Base-by-base conservation (phyloP, 2,329 filamentous ascomycete genomes). In the Atkinsonella texensis region DNA sequence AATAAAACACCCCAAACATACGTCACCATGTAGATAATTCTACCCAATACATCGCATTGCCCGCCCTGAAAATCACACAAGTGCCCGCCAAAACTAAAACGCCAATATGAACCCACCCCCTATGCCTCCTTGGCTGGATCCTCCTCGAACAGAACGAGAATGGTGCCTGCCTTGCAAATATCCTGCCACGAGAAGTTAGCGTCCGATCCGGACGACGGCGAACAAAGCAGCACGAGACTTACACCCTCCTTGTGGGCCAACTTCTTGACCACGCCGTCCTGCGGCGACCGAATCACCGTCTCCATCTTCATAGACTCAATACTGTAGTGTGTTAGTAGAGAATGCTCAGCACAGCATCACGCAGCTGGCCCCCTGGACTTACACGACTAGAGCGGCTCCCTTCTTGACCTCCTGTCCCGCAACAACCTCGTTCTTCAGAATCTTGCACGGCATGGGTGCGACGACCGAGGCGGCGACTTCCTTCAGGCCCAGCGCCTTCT, bases 401-500 rank as follows among this genome's bases (percentile, higher is more conserved):
- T 91, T 94, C 64, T 83, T 82, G 15, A 98, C 93, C 46, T 69
- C 70, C 56, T 95, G 81, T 0, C 93, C 93, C 59, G 89, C 89
- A 31, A 76, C 70, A 0, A 96, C 89, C 67, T 95, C 87, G 46
- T 96, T 93, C 57, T 88, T 82, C 55, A 98, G 71, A 28, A 98
- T 85, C 71, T 97, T 97, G 70, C 93, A 97, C 1, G 93, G 93
- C 93, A 98, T 98, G 0, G 93, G 93, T 20, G 93, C 89, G 23
- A 87, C 76, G 1, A 97, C 89, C 50, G 85, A 93, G 54, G 91
- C 90, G 7, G 83, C 76, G 0, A 79, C 77, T 62, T 95, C 88
- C 65, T 88, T 90, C 55, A 87, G 71, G 0, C 91, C 90, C 8
- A 96, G 74, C 0, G 89, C 89, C 68, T 94, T 91, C 60, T 89